Evolutionary conservation across 2,329 filamentous ascomycete species (phyloP).

Genomic region (Sporothrix dimorphospora): DNA sequence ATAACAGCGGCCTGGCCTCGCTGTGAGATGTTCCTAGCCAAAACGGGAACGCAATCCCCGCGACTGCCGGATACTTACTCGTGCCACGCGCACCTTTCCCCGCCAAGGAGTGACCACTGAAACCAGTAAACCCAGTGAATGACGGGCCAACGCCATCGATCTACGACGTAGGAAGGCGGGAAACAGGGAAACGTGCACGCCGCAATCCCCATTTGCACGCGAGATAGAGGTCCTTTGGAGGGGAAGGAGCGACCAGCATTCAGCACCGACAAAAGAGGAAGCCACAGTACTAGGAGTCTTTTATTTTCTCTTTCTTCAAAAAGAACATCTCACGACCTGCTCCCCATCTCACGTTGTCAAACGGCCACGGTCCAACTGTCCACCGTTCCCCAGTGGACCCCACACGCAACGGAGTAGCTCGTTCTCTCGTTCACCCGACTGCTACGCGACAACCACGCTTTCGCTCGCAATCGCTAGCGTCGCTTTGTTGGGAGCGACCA

Average conservation of each 20-base stretch:
- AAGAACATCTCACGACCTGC: background rate
- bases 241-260: background rate
- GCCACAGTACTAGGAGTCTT: background rate
- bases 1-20: background rate
- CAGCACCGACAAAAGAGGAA: background rate
- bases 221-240: background rate
- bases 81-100: slow-evolving; percentile 5
- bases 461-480: slow-evolving; percentile 19
- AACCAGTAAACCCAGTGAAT: background rate
- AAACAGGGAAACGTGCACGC: slow-evolving; percentile 6
- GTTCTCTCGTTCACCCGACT: background rate
- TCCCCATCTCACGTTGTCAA: background rate
- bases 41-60: slow-evolving; percentile 7
- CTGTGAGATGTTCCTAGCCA: background rate
- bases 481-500: slow-evolving; percentile 6
- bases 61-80: background rate
- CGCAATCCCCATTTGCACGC: background rate
- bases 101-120: background rate
- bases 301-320: background rate
- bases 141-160: background rate
- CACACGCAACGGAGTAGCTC: slow-evolving; percentile 11
- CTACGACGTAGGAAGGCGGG: background rate
- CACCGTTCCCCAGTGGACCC: slow-evolving; percentile 3
- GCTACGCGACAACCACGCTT: slow-evolving; percentile 18
- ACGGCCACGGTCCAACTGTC: background rate